Evolutionary conservation across 352 stramenopile genomes (phyloP), one percentile per base, ranked within the genome.

Genomic region (Globisporangium acanthophoron): DNA sequence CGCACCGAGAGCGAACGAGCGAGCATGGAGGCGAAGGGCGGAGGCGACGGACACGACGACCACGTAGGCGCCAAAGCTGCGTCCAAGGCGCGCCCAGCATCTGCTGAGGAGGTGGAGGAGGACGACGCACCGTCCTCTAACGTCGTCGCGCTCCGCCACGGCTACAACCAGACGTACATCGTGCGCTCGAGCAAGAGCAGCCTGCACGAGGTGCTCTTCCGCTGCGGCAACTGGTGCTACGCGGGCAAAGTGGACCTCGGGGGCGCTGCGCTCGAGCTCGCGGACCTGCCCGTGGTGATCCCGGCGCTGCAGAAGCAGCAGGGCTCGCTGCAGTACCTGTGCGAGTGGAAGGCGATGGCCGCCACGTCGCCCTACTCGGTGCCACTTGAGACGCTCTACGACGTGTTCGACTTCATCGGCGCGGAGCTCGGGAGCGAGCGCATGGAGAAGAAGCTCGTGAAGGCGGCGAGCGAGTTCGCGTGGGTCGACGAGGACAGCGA

Each of bases 201-300:
- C 48, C 74, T 94, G 53, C 83, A 94, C 59, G 78, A 97, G 49
- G 90, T 97, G 54, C 81, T 98, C 56, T 98, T 98, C 66, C 80
- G 89, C 46, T 98, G 92, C 63, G 94, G 94, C 40, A 98, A 98
- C 71, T 97, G 88, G 88, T 98, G 94, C 74, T 98, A 98, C 73
- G 83, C 72, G 47, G 93, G 92, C 33, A 89, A 89, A 62, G 84
- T 98, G 16, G 86, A 96, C 65, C 60, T 97, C 45, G 80, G 92
- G 27, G 77, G 74, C 60, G 56, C 86, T 24, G 70, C 75, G 3
- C 65, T 97, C 20, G 88, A 91, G 52, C 84, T 98, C 9, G 66
- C 64, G 11, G 92, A 98, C 63, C 64, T 98, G 18, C 91, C 92
- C 5, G 64, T 86, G 0, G 80, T 97, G 7, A 91, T 98, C 21